Base-by-base conservation (phyloP, 306 rosid genomes). In the Morella rubra region DNA sequence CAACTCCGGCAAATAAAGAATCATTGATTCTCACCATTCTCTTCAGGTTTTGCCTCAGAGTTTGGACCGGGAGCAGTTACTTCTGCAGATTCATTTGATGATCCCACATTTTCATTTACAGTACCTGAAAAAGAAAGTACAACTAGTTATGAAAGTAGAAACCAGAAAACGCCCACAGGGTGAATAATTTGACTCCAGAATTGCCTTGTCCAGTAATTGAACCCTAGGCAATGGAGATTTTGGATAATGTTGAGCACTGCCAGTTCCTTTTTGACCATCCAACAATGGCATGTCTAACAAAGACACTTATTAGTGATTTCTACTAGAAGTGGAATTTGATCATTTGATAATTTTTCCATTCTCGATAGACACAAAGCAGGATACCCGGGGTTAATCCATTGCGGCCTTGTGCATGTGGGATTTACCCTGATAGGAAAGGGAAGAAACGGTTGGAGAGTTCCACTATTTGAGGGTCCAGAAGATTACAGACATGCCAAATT, bases 41-140 rank as follows among this genome's bases (percentile, higher is more conserved):
- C 86, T 62, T 79, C 86, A 40, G 84, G 73, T 69, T 86, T 85
- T 49, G 72, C 71, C 69, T 85, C 87, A 56, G 85, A 45, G 54
- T 56, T 81, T 65, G 86, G 51, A 82, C 72, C 81, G 50, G 84
- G 72, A 69, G 81, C 81, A 70, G 81, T 72, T 81, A 83, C 89
- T 45, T 84, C 79, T 72, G 75, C 69, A 53, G 87, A 78, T 79
- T 88, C 86, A 5, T 73, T 74, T 62, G 85, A 58, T 75, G 77
- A 62, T 46, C 55, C 79, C 59, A 79, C 77, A 65, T 67, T 83
- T 46, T 74, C 92, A 66, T 69, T 85, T 77, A 87, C 71, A 20
- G 82, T 73, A 83, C 87, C 93, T 94, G 86, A 81, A 82, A 85
- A 79, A 77, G 11, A 4, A 75, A 80, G 60, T 19, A 14, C 8